Evolutionary conservation across 129 eudicot species (phyloP).

Genomic region (Tagetes erecta): DNA sequence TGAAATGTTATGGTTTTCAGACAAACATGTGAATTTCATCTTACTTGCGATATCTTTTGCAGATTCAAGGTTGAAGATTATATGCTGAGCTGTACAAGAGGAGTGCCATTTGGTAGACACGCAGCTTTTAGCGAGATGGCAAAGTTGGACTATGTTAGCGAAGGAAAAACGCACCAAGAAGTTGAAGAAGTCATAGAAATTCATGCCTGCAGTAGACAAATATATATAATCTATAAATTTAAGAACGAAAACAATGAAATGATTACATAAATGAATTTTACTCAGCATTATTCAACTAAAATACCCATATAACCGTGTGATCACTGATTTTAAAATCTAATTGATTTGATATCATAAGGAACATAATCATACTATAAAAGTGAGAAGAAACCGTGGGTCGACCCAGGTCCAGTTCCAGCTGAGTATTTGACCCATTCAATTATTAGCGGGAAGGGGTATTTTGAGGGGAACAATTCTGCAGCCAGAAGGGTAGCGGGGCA

Average conservation of each 20-base stretch:
- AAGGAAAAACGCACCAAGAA: constrained; percentile 62
- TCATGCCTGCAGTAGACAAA: constrained; percentile 62
- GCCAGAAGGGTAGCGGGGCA: no score
- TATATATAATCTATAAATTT: background rate
- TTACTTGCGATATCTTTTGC: constrained; percentile 43
- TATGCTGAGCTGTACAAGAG: constrained; percentile 43
- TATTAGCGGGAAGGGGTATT: no score
- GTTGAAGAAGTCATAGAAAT: constrained; percentile 76
- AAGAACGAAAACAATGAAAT: background rate
- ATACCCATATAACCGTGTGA: background rate
- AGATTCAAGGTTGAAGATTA: constrained; percentile 57
- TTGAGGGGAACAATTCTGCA: no score
- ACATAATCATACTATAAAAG: background rate
- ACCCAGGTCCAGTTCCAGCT: no score
- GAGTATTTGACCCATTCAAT: no score
- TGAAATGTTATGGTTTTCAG: constrained; percentile 36
- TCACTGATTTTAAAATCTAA: background rate
- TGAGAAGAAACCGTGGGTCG: no score
- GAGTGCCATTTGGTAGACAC: constrained; percentile 12
- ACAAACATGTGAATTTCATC: constrained; percentile 50
- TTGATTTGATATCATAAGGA: background rate
- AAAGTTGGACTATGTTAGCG: constrained; percentile 70
- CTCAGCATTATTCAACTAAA: background rate
- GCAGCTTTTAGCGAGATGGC: constrained; percentile 29
- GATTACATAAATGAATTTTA: background rate